These are phyloP conservation scores for Zygotorulaspora sp. DNA, from an alignment of 805 yeast genomes.

Conservation along the genomic window DNA sequence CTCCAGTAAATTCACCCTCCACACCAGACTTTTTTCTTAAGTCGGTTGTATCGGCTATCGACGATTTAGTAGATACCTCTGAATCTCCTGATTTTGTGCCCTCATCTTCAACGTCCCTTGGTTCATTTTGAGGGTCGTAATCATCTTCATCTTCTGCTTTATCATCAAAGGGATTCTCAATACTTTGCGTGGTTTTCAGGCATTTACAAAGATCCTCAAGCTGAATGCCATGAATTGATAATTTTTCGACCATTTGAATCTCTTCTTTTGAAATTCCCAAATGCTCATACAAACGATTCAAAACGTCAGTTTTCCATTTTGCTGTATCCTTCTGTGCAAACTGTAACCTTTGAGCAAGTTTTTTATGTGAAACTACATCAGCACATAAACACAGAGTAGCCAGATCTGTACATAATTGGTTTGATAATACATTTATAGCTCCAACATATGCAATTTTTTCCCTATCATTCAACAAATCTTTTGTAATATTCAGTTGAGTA, in stretches of 20 bases:
- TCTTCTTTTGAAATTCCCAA: conserved; percentile 75
- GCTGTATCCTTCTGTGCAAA: conserved; percentile 72
- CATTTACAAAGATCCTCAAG: conserved; percentile 65
- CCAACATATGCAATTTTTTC: conserved; percentile 94
- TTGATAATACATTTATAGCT: conserved; percentile 65
- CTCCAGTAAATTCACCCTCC: neutral
- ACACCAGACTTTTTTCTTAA: too few relatives aligned
- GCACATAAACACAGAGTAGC: conserved; percentile 54
- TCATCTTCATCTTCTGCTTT: conserved; percentile 12
- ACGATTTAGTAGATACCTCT: neutral
- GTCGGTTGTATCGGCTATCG: too few relatives aligned
- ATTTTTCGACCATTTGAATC: conserved; percentile 76
- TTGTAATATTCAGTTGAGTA: conserved; percentile 69
- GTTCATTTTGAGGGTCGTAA: conserved; percentile 10
- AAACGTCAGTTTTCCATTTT: conserved; percentile 74
- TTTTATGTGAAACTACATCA: conserved; percentile 42
- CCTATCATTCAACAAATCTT: conserved; percentile 69
- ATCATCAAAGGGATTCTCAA: conserved; percentile 47
- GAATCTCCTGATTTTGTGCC: conserved; percentile 7
- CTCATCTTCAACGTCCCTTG: conserved; percentile 2
- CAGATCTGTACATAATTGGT: conserved; percentile 77
- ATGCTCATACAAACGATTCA: conserved; percentile 71
- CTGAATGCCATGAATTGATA: conserved; percentile 79
- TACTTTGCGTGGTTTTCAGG: conserved; percentile 46
- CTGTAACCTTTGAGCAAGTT: conserved; percentile 56